phyloP scores from a whole-genome alignment of 2,329 filamentous ascomycete species.

The Aspergillus niger region DNA sequence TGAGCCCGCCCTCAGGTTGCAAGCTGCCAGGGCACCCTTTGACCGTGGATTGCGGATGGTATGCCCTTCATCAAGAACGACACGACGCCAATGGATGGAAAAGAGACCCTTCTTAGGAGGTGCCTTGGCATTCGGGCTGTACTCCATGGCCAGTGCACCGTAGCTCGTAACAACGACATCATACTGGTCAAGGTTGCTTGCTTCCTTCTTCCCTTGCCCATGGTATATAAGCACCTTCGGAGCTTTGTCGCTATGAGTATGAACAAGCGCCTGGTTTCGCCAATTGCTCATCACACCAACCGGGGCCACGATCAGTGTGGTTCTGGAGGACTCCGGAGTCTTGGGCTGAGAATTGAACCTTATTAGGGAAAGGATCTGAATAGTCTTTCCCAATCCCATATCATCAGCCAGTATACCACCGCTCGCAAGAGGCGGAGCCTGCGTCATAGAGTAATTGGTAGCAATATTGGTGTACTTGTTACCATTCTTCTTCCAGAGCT shows the following conservation, averaged over 20 bases:
- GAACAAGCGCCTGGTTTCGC: conserved; percentile 74
- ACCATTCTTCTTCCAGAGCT: conserved; percentile 70
- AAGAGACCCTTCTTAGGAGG: conserved; percentile 56
- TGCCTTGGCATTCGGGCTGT: conserved; percentile 52
- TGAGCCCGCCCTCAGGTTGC: conserved; percentile 66
- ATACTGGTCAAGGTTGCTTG: conserved; percentile 63
- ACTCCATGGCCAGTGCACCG: conserved; percentile 71
- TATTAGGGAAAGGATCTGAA: conserved; percentile 81
- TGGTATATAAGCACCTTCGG: conserved; percentile 76
- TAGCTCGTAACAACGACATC: conserved; percentile 85
- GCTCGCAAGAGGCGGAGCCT: conserved; percentile 65
- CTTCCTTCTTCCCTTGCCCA: conserved; percentile 60
- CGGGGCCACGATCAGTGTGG: conserved; percentile 79
- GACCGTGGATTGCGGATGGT: conserved; percentile 76
- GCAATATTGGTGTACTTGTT: conserved; percentile 66
- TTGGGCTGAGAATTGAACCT: conserved; percentile 54
- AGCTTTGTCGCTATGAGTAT: conserved; percentile 64
- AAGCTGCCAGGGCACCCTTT: conserved; percentile 70
- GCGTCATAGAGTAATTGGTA: conserved; percentile 65
- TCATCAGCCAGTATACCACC: conserved; percentile 89
- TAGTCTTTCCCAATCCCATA: conserved; percentile 89
- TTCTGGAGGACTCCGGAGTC: conserved; percentile 52
- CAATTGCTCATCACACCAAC: conserved; percentile 90
- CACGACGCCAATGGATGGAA: conserved; percentile 71
- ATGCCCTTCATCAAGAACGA: conserved; percentile 84